Base-by-base conservation (phyloP, 1,284 basidiomycete genomes). In the Malassezia globosa region DNA sequence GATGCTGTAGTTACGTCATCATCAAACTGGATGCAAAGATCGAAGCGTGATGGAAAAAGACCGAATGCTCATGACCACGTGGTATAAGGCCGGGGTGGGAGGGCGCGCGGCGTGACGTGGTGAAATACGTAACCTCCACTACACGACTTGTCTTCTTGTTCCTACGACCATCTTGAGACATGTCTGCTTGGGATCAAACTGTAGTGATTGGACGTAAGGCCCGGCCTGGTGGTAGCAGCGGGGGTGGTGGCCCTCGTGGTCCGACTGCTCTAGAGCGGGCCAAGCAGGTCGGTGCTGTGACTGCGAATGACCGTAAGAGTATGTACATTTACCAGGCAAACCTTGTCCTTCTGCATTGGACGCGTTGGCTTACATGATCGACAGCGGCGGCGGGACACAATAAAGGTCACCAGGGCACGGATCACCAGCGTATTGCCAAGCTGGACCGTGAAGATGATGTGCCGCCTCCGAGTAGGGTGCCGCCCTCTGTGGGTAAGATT, bases 391-490 rank as follows among this genome's bases (percentile, higher is more conserved):
- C 66, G 1, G 68, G 68, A 1, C 58, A 56, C 5, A 69, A 69
- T 60, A 68, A 66, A 38, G 61, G 50, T 37, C 64, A 69, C 38
- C 46, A 51, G 3, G 64, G 66, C 11, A 57, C 66, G 4, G 67
- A 69, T 42, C 66, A 67, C 48, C 60, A 60, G 39, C 55, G 64
- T n/a, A 61, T 71, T 34, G 66, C 66, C 23, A 69, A 69, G 37
- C 50, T 70, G 10, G 66, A 65, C 42, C 55, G 66, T 7, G 66
- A 72, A 64, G 94, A 96, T 74, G 92, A 95, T 66, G 90, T 95
- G 19, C 86, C 89, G 7, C 89, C 94, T 7, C 94, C 92, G 37
- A 72, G 84, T 57, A 94, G 90, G 74, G 77, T 97, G 59, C 76
- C 78, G 2, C 77, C 82, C 25, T 78, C 77, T 31, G 85, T 90